Base-by-base conservation (phyloP, 176 grass and related monocot species). In the Pontederia paniculata region DNA sequence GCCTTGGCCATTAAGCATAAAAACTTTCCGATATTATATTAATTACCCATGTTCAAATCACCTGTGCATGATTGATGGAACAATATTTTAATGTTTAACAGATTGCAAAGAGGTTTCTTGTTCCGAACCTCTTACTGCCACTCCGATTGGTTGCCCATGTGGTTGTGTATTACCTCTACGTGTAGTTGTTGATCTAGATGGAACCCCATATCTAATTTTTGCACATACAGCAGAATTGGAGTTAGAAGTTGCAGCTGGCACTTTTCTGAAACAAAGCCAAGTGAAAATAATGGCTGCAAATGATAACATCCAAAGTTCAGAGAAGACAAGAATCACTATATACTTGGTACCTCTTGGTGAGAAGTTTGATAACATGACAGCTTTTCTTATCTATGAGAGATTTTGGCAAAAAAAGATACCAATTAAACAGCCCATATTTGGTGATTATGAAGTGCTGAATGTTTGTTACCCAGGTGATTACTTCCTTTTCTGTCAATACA, bases 281-380 rank as follows among this genome's bases (percentile, higher is more conserved):
- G 86, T 97, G 60, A 97, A 97, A 72, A 97, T 97, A 66, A 97
- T 97, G 86, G 83, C 77, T 66, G 91, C 91, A 58, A 65, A 81
- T 73, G 59, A 80, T 70, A 86, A 82, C 71, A 62, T 83, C n/a
- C 56, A 87, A 21, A 77, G 90, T 78, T 73, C 87, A 71, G 76
- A 78, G 44, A 97, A 87, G 68, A 97, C 91, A 57, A 77, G 80
- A 45, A 73, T 90, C 17, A 84, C 86, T 58, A 81, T 97, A 46
- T 90, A 90, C 67, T 88, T 98, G 80, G 86, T 98, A 58, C 93
- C 93, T 70, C 62, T 98, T 76, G 84, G 83, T 70, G 74, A 98
- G 67, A 80, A 88, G 37, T 98, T 98, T 75, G 87, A 98, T 72
- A 67, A 55, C 15, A 82, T 68, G 52, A 91, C 77, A 2, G 80